These are phyloP conservation scores for Neonothopanus nambi DNA, from an alignment of 1,284 basidiomycete species.

Conservation along the genomic window DNA sequence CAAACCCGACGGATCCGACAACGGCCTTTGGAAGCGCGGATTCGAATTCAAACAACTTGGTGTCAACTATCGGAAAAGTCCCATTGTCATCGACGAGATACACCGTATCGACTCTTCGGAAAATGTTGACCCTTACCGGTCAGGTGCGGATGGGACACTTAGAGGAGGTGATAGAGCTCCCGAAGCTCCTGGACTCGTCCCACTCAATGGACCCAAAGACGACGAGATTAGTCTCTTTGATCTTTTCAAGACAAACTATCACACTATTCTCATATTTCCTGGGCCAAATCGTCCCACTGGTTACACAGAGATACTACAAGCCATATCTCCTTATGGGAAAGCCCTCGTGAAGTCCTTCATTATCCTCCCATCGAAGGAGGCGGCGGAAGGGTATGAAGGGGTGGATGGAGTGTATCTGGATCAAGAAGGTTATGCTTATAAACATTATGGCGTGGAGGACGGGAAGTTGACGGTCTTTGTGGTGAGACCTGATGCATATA, in stretches of 20 bases:
- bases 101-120: background rate
- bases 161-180: constrained; percentile 28
- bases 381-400: background rate
- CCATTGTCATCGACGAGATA: constrained; percentile 29
- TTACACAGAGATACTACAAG: background rate
- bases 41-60: constrained; percentile 30
- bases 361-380: background rate
- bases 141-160: constrained; percentile 15
- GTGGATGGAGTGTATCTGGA: background rate
- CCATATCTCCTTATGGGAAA: background rate
- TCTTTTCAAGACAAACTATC: constrained; percentile 21
- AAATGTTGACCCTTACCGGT: constrained; percentile 14
- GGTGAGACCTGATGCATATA: background rate
- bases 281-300: too few relatives aligned
- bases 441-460: background rate
- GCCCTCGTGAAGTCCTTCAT: constrained; percentile 1
- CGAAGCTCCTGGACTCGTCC: constrained; percentile 20
- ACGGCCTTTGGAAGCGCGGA: constrained; percentile 15
- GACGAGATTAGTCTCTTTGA: constrained; percentile 22
- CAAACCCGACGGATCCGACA: background rate
- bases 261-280: constrained; percentile 27
- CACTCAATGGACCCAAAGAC: background rate
- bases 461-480: background rate
- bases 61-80: constrained; percentile 34
- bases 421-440: background rate